A percentile compares a stretch with the other conserved stretches of the same genome.
Conservation (phyloP, 1,284 basidiomycete species). For the Marasmius sp. region DNA sequence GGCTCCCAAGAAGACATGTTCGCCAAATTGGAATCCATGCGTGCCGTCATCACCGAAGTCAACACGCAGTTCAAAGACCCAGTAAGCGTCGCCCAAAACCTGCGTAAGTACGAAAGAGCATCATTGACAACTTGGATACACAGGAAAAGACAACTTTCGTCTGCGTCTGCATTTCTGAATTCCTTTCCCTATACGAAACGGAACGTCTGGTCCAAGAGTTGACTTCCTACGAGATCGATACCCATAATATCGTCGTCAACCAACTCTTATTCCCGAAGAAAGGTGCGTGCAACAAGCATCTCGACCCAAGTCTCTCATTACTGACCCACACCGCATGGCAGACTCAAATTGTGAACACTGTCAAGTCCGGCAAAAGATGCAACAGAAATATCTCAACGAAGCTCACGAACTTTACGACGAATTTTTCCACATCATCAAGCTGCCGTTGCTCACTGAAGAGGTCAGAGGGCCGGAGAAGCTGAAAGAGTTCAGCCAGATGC, state of each 20-base stretch:
- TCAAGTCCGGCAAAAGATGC: conserved; percentile 93
- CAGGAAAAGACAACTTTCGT: conserved; percentile 98
- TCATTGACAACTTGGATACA: not conserved
- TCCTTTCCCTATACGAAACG: conserved; percentile 97
- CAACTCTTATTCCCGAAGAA: conserved; percentile 94
- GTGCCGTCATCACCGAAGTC: conserved; percentile 96
- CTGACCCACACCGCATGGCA: conserved; percentile 26
- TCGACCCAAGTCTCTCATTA: not conserved
- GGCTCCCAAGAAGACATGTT: conserved; percentile 97
- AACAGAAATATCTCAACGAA: conserved; percentile 93
- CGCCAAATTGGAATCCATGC: conserved; percentile 96
- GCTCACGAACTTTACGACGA: conserved; percentile 76
- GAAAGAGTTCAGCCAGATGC: conserved; percentile 86
- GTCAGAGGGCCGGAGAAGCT: conserved; percentile 94
- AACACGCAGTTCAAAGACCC: conserved; percentile 99
- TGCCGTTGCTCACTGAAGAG: conserved; percentile 95
- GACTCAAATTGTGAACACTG: conserved; percentile 96
- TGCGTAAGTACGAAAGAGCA: not conserved
- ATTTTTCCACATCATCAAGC: conserved; percentile 93
- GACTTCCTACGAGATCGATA: conserved; percentile 96
- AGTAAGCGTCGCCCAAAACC: conserved; percentile 44
- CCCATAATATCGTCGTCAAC: conserved; percentile 98
- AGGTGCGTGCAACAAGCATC: conserved; percentile 46
- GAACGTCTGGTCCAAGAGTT: conserved; percentile 97
- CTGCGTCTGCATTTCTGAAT: conserved; percentile 98